Conservation (phyloP, 768 basidiomycete genomes). For the Candolleomyces eurysporus region DNA sequence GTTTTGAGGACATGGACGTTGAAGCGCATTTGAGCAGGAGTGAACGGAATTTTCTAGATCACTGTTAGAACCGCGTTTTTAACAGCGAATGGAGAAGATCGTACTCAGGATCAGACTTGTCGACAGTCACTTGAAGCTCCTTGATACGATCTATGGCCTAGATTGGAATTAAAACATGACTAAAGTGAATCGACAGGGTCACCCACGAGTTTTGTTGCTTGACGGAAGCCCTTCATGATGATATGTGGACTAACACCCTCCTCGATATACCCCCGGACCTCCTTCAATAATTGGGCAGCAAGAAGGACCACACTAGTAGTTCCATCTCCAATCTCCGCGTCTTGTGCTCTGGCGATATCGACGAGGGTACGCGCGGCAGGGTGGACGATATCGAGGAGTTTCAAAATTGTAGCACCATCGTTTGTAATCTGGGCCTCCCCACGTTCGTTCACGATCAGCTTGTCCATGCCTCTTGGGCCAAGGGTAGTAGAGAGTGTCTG, state of each 20-base stretch:
- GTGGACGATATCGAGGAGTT: constrained; percentile 96
- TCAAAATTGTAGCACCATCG: constrained; percentile 98
- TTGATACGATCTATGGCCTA: constrained; percentile 87
- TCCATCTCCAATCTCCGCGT: constrained; percentile 97
- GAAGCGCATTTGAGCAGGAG: constrained; percentile 95
- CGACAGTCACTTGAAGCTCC: constrained; percentile 85
- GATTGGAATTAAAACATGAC: constrained; percentile 9
- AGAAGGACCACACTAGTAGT: constrained; percentile 95
- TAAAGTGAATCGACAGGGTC: constrained; percentile 9
- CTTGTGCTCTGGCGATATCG: constrained; percentile 97
- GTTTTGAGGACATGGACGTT: constrained; percentile 99
- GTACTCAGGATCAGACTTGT: constrained; percentile 88
- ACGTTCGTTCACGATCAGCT: constrained; percentile 89
- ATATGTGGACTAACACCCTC: constrained; percentile 97
- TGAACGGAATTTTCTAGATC: constrained; percentile 80
- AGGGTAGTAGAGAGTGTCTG: constrained; percentile 91
- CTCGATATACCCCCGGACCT: constrained; percentile 87
- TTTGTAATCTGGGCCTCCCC: constrained; percentile 99
- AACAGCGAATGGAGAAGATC: constrained; percentile 21
- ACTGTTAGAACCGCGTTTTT: constrained; percentile 16
- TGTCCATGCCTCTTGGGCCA: constrained; percentile 99
- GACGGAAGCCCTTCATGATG: constrained; percentile 94
- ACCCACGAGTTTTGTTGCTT: constrained; percentile 81
- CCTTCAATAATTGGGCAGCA: constrained; percentile 92
- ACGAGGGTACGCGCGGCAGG: constrained; percentile 97